Evolutionary conservation across 805 yeast genomes (phyloP), one percentile per base, ranked within the genome.

Genomic region (Hanseniaspora osmophila): DNA sequence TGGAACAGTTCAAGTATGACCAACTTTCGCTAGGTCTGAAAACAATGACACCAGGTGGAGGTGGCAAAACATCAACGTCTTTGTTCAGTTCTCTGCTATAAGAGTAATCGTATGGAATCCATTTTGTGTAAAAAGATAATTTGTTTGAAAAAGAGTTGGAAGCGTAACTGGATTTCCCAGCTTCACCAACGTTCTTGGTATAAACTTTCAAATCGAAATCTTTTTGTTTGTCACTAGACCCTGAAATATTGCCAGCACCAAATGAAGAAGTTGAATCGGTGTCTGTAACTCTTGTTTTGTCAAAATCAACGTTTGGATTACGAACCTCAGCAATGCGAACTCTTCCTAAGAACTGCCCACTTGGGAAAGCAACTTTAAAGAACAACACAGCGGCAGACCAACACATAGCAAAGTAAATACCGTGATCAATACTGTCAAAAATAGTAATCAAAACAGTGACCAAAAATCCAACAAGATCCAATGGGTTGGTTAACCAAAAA

Each of bases 11-110:
- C 37, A 94, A 78, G 64, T 86, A 88, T 1, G 85, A 75, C 63
- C 84, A 82, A 13, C 87, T 68, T 56, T 88, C 96, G 16, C 79
- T 66, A 37, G 92, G 82, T 54, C 92, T 75, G 67, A 80, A 88
- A 2, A 88, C 94, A 47, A 87, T 54, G 15, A 88, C 87, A 32
- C 96, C 96, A 1, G 90, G 85, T 29, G 96, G 96, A 13, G 96
- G 95, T 1, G 87, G 83, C 13, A 60, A 60, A 6, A 88, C 74
- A 0, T 67, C 58, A 15, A 87, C 61, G 13, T 70, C 73, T 4
- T 72, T 64, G 60, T 88, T 84, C 46, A 75, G 57, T 47, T 59
- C 61, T 59, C 59, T 62, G 58, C 63, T 69, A 47, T 59, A 60
- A 4, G 45, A 47, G 39, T 52, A 54, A 60, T 59, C 58, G 41